Evolutionary conservation across 2,329 filamentous ascomycete genomes (phyloP), one percentile per base, ranked within the genome.

Genomic region (Botrytis tulipae): DNA sequence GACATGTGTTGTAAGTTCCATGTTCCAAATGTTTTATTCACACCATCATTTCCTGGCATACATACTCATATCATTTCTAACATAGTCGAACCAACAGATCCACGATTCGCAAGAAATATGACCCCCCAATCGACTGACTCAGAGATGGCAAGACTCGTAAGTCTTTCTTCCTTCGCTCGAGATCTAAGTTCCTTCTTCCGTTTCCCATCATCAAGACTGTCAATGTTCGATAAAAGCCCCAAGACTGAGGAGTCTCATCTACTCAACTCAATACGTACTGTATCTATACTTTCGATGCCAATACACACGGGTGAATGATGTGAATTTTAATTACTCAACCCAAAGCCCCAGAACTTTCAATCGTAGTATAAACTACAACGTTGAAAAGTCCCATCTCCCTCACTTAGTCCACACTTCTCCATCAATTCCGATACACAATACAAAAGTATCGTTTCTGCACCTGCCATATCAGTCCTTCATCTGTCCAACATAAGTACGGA

Each of bases 61-160:
- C 29, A n/a, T 37, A 29, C 25, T 57, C 12, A 32, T 20, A 51
- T 57, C 6, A 32, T 57, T 32, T 25, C 70, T 66, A 22, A 71
- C n/a, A 29, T n/a, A 54, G 22, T 37, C 14, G 44, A 25, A 12
- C 22, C 35, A 54, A 51, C 46, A 71, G 60, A 66, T 66, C 60
- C 70, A 9, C 25, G 51, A n/a, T 71, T 66, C 4, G 46, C 60
- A 10, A 57, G 70, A 42, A 57, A 42, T 16, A 37, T 42, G 65
- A 25, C n/a, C 42, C 46, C 12, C 6, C 18, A 25, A 20, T 20
- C 60, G 22, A 12, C 35, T 16, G 12, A 32, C 32, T n/a, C 68
- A n/a, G 57, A 70, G 37, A 46, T 14, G 14, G 20, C 9, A n/a
- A 22, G 29, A 70, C 59, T 71, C 10, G 69, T 71, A 62, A 71